Conservation (phyloP, 805 yeast species). For the Schizosaccharomyces osmophilus region DNA sequence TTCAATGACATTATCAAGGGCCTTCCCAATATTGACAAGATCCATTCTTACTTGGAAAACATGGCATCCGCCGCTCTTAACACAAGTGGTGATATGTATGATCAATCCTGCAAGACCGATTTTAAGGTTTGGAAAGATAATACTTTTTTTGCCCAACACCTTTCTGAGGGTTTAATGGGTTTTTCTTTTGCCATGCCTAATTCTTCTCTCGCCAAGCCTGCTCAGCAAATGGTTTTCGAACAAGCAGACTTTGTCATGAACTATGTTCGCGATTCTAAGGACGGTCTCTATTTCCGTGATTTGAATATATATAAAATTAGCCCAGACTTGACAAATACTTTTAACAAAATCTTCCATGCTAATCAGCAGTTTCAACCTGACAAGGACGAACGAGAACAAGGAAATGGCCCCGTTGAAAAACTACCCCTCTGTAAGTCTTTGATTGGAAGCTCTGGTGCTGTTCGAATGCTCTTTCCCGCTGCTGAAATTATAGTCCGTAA, state of each 20-base stretch:
- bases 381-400: background rate
- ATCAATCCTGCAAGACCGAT: conserved; percentile 29
- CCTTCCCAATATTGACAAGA: background rate
- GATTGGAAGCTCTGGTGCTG: background rate
- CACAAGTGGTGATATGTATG: conserved; percentile 20
- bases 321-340: background rate
- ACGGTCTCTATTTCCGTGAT: background rate
- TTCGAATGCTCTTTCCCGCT: background rate
- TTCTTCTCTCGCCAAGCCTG: background rate
- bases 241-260: background rate
- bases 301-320: background rate
- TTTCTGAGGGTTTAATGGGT: background rate
- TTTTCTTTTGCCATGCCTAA: background rate
- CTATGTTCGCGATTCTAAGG: background rate
- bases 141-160: conserved; percentile 2
- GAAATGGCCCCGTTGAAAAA: background rate
- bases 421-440: background rate
- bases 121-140: conserved; percentile 26
- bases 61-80: background rate
- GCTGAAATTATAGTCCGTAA: background rate
- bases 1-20: background rate
- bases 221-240: background rate
- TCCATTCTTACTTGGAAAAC: background rate
- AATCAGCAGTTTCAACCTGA: background rate
- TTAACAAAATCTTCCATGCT: background rate